Evolutionary conservation across 768 basidiomycete genomes (phyloP), one percentile per base, ranked within the genome.

Genomic region (Pseudohyphozyma bogoriensis): DNA sequence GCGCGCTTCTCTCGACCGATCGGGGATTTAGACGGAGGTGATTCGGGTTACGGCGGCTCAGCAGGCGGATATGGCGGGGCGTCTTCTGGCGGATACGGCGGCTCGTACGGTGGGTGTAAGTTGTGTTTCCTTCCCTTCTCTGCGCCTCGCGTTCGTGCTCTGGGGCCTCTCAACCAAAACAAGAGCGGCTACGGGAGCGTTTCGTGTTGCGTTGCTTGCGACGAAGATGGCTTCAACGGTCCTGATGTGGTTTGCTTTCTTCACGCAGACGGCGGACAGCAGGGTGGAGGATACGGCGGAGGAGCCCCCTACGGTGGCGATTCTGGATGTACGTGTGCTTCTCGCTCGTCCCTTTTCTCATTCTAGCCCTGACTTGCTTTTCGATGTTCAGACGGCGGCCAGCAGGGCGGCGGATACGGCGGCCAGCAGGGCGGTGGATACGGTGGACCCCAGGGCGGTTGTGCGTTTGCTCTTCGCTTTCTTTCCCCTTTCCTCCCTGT

Each of bases 211-310:
- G 28, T 24, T 29, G 26, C 24, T 18, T 28, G 31, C 24, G 31
- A 18, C 18, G 46, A 49, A 29, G 46, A 49, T 29, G 31, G 46
- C 11, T 9, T 29, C 15, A 18, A 16, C 47, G 47, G 28, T 29
- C 15, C 47, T 49, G 47, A 49, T 29, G 11, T 8, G 12, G 6
- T 6, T 16, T 51, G 35, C 10, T 8, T 22, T 11, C 3, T 4
- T n/a, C n/a, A n/a, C 35, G 36, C 42, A 46, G 49, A 50, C 58
- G 59, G 59, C 31, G 53, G 53, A 26, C 49, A 55, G 36, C 55
- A 56, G 54, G 70, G 67, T 51, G 71, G 73, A 40, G 71, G 72
- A 51, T 66, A 69, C 60, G 63, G 65, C 32, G 71, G 69, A 47
- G 60, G 52, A 24, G 53, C 55, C 42, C 29, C 46, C 35, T 33